Conservation (phyloP, 2,329 filamentous ascomycete genomes). For the Stemphylium beticola region DNA sequence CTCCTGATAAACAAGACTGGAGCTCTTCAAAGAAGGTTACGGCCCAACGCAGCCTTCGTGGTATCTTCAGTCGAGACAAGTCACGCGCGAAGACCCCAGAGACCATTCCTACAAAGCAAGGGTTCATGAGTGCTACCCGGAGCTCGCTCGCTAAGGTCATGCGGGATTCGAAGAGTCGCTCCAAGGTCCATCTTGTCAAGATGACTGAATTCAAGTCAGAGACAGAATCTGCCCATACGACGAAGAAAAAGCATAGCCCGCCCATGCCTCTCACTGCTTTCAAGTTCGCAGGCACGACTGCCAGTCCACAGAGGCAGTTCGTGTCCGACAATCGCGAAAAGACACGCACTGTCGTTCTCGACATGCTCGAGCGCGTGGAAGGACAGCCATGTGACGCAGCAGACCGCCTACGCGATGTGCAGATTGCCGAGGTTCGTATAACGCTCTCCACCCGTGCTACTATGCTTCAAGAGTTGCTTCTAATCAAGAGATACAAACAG, state of each 20-base stretch:
- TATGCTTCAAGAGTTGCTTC: conserved; percentile 9
- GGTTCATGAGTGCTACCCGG: conserved; percentile 20
- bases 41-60: conserved; percentile 31
- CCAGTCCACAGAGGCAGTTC: neutral
- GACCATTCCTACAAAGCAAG: conserved; percentile 16
- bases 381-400: conserved; percentile 12
- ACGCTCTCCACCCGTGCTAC: neutral
- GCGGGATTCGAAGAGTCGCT: conserved; percentile 24
- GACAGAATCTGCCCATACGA: neutral
- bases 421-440: conserved; percentile 36
- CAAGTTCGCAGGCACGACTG: neutral
- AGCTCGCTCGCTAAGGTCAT: conserved; percentile 30
- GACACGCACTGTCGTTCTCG: conserved; percentile 12
- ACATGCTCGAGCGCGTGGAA: conserved; percentile 21
- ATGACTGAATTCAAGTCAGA: conserved; percentile 4
- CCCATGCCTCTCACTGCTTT: neutral
- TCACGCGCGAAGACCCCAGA: conserved; percentile 6
- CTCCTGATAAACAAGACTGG: neutral
- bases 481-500: conserved; percentile 25
- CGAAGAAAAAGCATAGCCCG: neutral
- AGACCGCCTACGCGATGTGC: conserved; percentile 24
- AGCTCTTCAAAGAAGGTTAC: conserved; percentile 17
- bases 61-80: conserved; percentile 30
- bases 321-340: neutral
- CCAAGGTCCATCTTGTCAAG: conserved; percentile 17